Percentiles rank a stretch among this genome's conserved stretches.
phyloP scores from a whole-genome alignment of 1,284 basidiomycete genomes.

The Schizophyllum commune region DNA sequence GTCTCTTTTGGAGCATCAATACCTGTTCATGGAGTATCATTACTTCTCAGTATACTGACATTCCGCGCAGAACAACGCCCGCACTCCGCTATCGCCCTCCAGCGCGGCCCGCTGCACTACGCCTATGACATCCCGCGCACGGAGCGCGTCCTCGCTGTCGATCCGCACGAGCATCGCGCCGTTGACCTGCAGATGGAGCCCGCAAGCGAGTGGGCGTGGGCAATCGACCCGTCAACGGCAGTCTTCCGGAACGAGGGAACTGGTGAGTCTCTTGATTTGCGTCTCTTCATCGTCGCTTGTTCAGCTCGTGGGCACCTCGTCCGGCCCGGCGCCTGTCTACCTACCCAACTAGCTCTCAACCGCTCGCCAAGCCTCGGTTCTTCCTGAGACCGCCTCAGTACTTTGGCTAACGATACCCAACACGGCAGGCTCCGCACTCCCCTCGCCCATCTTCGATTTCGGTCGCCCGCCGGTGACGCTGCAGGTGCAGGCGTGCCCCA shows the following conservation, averaged over 20 bases:
- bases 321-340: too few relatives aligned
- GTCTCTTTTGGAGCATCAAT: too few relatives aligned
- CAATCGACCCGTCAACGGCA: slow-evolving; percentile 47
- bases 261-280: neutral
- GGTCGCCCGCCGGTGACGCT: slow-evolving; percentile 44
- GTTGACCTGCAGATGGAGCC: slow-evolving; percentile 47
- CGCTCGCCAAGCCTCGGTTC: neutral
- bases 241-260: slow-evolving; percentile 27
- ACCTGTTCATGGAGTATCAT: neutral
- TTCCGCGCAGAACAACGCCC: slow-evolving; percentile 35
- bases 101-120: slow-evolving; percentile 50
- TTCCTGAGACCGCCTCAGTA: neutral
- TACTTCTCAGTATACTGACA: neutral
- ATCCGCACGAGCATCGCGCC: slow-evolving; percentile 39
- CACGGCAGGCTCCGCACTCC: slow-evolving; percentile 20
- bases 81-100: slow-evolving; percentile 45
- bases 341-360: neutral
- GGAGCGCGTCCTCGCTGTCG: slow-evolving; percentile 34
- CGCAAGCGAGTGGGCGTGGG: slow-evolving; percentile 42
- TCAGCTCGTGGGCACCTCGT: too few relatives aligned
- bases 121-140: slow-evolving; percentile 43
- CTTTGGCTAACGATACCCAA: slow-evolving; percentile 7
- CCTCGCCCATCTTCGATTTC: slow-evolving; percentile 48
- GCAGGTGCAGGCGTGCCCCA: slow-evolving; percentile 40
- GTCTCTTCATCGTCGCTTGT: too few relatives aligned